These are phyloP conservation scores for Cylindrodendrum hubeiense DNA, from an alignment of 2,329 filamentous ascomycete species.

Conservation along the genomic window DNA sequence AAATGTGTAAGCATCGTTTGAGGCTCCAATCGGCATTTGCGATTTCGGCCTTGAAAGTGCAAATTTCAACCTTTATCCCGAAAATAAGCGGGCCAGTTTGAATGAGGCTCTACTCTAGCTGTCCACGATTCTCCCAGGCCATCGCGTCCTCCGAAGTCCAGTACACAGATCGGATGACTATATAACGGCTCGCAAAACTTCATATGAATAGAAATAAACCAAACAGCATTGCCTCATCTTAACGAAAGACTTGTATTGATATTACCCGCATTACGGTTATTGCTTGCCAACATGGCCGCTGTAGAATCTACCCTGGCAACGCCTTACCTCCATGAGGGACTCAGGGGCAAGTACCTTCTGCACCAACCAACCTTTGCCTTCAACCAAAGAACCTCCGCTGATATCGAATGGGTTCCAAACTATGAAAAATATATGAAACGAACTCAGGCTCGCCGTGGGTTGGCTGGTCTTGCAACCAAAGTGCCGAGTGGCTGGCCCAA, in stretches of 20 bases:
- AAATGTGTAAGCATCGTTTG: no score
- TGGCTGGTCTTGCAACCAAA: neutral
- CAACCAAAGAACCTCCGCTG: neutral
- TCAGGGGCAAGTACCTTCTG: constrained; percentile 1
- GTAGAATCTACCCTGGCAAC: neutral
- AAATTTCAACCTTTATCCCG: neutral
- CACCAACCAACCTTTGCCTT: neutral
- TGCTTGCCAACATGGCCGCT: neutral
- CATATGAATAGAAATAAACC: neutral
- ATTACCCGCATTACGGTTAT: neutral
- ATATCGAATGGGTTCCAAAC: constrained; percentile 15
- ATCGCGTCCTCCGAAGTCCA: neutral
- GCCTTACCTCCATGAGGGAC: neutral
- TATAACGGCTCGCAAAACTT: neutral
- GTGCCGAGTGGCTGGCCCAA: neutral
- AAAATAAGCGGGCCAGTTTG: neutral
- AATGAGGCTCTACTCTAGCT: neutral
- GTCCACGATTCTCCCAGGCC: no score
- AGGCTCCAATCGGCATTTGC: neutral
- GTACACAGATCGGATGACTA: neutral
- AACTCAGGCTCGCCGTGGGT: neutral
- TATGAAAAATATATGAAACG: constrained; percentile 13
- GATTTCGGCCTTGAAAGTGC: neutral
- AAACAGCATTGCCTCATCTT: no score
- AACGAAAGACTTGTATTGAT: no score